A percentile compares a stretch with the other conserved stretches of the same genome.
These are phyloP conservation scores for Fusarium sp. DNA, from an alignment of 2,329 filamentous ascomycete genomes.

Conservation along the genomic window DNA sequence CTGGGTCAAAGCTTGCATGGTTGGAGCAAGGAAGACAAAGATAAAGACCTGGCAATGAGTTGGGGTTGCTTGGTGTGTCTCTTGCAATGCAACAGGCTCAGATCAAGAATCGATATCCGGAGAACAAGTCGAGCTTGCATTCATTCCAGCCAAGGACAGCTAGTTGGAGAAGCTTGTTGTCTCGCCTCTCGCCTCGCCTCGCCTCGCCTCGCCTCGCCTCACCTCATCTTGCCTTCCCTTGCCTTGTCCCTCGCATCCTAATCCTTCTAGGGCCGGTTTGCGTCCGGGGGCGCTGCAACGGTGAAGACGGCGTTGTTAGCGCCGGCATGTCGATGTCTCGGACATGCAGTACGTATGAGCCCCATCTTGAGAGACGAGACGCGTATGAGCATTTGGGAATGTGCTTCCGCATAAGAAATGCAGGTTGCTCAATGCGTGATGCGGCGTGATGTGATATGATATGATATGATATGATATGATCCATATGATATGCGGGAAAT, in stretches of 20 bases:
- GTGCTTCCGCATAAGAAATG: slow-evolving; percentile 1
- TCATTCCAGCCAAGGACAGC: neutral
- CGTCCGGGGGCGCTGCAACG: slow-evolving; percentile 35
- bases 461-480: slow-evolving; percentile 11
- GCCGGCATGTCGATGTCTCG: slow-evolving; percentile 33
- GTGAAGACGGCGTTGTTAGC: slow-evolving; percentile 36
- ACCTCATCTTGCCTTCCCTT: slow-evolving; percentile 16
- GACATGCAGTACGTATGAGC: neutral
- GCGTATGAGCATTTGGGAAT: slow-evolving; percentile 9
- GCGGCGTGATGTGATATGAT: neutral
- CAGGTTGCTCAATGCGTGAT: slow-evolving; percentile 7
- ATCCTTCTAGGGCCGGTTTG: slow-evolving; percentile 28
- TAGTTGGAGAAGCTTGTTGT: neutral
- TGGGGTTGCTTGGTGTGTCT: too few relatives aligned
- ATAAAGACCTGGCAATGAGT: neutral
- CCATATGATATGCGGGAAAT: neutral
- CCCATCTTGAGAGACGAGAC: slow-evolving; percentile 3
- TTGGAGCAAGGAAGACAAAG: neutral
- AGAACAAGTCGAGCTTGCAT: neutral
- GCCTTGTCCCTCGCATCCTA: slow-evolving; percentile 4
- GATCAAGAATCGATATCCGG: neutral
- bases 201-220: slow-evolving; percentile 16
- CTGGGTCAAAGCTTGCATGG: neutral
- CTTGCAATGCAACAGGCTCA: slow-evolving; percentile 8
- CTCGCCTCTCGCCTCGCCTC: slow-evolving; percentile 1